phyloP scores from a whole-genome alignment of 768 basidiomycete species.

The Pleurotus salmoneostramineus region DNA sequence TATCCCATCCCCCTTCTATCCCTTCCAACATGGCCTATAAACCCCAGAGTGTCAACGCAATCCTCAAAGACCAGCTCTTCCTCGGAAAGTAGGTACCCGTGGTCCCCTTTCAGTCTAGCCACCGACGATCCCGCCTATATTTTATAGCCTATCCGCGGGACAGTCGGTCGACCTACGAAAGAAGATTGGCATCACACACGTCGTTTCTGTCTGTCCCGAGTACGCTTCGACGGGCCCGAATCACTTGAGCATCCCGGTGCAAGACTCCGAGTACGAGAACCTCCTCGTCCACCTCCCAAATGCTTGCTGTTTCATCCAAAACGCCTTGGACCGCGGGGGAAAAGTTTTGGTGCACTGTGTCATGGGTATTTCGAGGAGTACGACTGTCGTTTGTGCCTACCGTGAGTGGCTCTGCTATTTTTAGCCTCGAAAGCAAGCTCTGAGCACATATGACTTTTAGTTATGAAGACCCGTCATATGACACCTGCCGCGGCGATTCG shows the following conservation, averaged over 20 bases:
- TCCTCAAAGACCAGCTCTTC: conserved; percentile 34
- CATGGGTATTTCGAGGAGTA: conserved; percentile 70
- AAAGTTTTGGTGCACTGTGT: conserved; percentile 69
- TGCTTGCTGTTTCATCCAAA: conserved; percentile 59
- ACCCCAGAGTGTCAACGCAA: conserved; percentile 25
- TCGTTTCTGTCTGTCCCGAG: conserved; percentile 57
- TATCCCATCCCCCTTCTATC: not conserved
- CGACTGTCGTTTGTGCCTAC: conserved; percentile 55
- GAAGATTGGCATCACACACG: conserved; percentile 43
- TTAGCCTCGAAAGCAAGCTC: not conserved
- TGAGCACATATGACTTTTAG: conserved; percentile 25
- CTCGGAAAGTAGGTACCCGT: conserved; percentile 43
- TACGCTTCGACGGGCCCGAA: conserved; percentile 37
- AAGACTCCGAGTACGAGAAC: conserved; percentile 45
- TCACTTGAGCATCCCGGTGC: conserved; percentile 35
- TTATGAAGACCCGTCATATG: conserved; percentile 45
- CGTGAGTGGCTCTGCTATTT: conserved; percentile 28
- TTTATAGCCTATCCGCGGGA: conserved; percentile 34
- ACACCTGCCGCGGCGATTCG: conserved; percentile 40
- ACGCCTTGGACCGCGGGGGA: conserved; percentile 48
- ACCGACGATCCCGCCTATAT: no score
- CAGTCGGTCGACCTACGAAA: conserved; percentile 22
- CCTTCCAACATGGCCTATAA: conserved; percentile 10
- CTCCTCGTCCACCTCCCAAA: conserved; percentile 62
- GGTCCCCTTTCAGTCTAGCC: no score